A percentile compares a stretch with the other conserved stretches of the same genome.
Evolutionary conservation across 2,329 filamentous ascomycete species (phyloP).

Genomic region (Gremmenia infestans): DNA sequence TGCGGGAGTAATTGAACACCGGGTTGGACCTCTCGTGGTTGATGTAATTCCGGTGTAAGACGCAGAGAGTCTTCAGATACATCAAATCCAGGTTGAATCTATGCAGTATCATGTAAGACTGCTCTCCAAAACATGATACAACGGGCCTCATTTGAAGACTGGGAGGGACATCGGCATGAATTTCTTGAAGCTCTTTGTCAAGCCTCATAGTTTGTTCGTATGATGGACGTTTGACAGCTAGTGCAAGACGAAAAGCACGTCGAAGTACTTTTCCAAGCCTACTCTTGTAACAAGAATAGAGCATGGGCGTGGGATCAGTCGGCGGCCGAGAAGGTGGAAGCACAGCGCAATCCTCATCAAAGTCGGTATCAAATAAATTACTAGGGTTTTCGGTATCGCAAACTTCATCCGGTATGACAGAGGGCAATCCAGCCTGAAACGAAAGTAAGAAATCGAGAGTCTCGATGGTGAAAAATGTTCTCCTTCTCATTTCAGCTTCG

Average conservation of each 20-base stretch:
- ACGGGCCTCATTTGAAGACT: constrained; percentile 34
- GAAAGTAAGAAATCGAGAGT: constrained; percentile 60
- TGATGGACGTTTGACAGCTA: constrained; percentile 42
- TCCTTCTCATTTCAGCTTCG: constrained; percentile 53
- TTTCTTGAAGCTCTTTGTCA: constrained; percentile 40
- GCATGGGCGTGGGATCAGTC: constrained; percentile 51
- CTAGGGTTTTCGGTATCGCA: constrained; percentile 55
- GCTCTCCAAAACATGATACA: constrained; percentile 6
- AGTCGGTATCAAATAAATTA: constrained; percentile 61
- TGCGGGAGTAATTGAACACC: constrained; percentile 48
- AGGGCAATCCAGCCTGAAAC: constrained; percentile 62
- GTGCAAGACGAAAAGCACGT: constrained; percentile 44
- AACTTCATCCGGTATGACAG: constrained; percentile 58
- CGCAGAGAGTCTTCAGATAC: constrained; percentile 9
- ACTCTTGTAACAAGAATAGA: constrained; percentile 46
- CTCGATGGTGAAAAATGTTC: constrained; percentile 48
- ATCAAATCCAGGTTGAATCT: constrained; percentile 8
- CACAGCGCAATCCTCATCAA: constrained; percentile 47
- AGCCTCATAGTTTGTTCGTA: constrained; percentile 46
- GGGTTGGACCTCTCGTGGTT: constrained; percentile 37
- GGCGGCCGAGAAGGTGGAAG: constrained; percentile 52
- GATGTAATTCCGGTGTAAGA: constrained; percentile 17
- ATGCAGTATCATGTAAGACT: constrained; percentile 7
- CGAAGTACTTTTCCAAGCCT: constrained; percentile 43
- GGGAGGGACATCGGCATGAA: constrained; percentile 40